phyloP scores from a whole-genome alignment of 2,329 filamentous ascomycete species.

The Penicillium sp. region DNA sequence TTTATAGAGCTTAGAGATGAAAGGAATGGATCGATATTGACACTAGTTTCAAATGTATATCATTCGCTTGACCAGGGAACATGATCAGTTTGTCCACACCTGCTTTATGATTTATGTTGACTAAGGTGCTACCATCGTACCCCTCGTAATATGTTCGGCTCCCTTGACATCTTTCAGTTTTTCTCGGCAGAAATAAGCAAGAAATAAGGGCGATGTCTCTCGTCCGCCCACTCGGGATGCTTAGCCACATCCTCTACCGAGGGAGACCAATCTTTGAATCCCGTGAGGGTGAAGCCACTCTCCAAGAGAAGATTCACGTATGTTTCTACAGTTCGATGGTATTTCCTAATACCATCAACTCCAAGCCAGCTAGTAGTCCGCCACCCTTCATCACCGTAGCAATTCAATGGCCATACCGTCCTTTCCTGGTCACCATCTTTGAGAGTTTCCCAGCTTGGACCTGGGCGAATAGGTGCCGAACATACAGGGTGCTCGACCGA shows the following conservation, averaged over 20 bases:
- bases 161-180: no score
- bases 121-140: no score
- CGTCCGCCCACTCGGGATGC: slow-evolving; percentile 32
- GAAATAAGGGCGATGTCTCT: slow-evolving; percentile 38
- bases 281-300: slow-evolving; percentile 40
- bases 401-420: slow-evolving; percentile 45
- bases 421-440: slow-evolving; percentile 25
- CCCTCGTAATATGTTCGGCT: no score
- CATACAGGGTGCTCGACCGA: slow-evolving; percentile 51
- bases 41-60: no score
- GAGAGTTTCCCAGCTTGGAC: slow-evolving; percentile 19
- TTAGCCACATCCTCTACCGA: slow-evolving; percentile 30
- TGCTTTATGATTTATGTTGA: no score
- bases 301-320: slow-evolving; percentile 41
- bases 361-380: slow-evolving; percentile 46
- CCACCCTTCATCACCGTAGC: slow-evolving; percentile 45
- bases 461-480: slow-evolving; percentile 39
- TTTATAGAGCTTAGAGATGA: not conserved
- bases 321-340: slow-evolving; percentile 47
- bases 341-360: slow-evolving; percentile 43
- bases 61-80: no score
- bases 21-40: no score
- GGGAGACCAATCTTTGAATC: slow-evolving; percentile 42
- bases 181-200: slow-evolving; percentile 29
- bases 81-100: no score